Conservation (phyloP, 2,329 filamentous ascomycete species). For the Cytospora mali region DNA sequence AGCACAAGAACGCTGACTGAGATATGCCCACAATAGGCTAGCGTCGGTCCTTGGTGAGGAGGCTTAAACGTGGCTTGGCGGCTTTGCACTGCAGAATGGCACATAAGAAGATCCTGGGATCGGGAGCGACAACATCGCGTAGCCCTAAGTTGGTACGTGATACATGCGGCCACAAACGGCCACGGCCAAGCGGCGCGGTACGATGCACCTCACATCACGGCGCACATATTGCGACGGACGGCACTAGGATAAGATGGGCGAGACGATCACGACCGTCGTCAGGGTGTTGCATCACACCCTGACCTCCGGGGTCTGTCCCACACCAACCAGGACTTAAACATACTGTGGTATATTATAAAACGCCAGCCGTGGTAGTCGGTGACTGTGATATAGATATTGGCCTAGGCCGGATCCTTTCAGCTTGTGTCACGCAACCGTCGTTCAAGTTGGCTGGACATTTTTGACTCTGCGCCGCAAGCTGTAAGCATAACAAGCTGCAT, state of each 20-base stretch:
- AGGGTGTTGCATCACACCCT: conserved; percentile 22
- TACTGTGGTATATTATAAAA: conserved; percentile 19
- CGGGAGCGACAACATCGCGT: conserved; percentile 1
- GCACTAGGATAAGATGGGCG: conserved; percentile 15
- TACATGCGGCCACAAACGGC: conserved; percentile 11
- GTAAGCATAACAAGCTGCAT: conserved; percentile 17
- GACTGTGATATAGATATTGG: background rate
- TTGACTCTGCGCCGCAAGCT: conserved; percentile 2
- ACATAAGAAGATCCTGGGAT: background rate
- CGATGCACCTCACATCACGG: conserved; percentile 25
- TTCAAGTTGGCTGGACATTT: background rate
- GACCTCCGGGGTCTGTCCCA: conserved; percentile 22
- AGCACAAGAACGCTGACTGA: background rate
- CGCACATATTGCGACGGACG: conserved; percentile 16
- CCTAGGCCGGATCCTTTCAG: background rate
- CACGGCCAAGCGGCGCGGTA: conserved; percentile 18
- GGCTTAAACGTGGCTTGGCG: background rate
- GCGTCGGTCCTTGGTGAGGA: background rate
- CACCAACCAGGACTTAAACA: conserved; percentile 14
- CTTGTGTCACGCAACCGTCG: background rate
- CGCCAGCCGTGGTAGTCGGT: conserved; percentile 5
- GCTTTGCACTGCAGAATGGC: background rate
- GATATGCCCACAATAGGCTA: conserved; percentile 14
- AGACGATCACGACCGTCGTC: conserved; percentile 19
- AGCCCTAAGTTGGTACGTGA: conserved; percentile 10